Percentiles rank a stretch among this genome's conserved stretches.
These are phyloP conservation scores for Setaria viridis DNA, from an alignment of 202 grass and related monocot genomes.

Conservation along the genomic window DNA sequence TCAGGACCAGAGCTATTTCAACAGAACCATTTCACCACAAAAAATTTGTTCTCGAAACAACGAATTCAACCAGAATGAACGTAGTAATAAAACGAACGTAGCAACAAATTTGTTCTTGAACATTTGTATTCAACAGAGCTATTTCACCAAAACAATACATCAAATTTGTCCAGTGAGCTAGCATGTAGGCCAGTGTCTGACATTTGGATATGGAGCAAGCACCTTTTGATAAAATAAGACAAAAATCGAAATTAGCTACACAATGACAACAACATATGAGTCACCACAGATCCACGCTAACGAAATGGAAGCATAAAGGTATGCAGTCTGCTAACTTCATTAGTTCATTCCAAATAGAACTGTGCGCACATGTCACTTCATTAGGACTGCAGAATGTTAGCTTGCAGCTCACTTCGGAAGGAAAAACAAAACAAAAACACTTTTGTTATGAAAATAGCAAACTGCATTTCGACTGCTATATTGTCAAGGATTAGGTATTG, in stretches of 20 bases:
- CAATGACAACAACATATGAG: slow-evolving; percentile 18
- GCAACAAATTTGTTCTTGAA: too few relatives aligned
- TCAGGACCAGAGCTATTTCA: too few relatives aligned
- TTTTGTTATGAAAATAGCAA: neutral
- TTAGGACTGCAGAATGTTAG: neutral
- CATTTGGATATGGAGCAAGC: slow-evolving; percentile 14
- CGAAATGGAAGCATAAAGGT: slow-evolving; percentile 14
- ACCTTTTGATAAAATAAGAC: neutral
- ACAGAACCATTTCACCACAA: too few relatives aligned
- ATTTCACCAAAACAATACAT: too few relatives aligned
- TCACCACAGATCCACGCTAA: neutral
- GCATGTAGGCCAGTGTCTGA: neutral
- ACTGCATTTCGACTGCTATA: neutral
- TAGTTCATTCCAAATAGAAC: neutral
- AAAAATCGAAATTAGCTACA: slow-evolving; percentile 10
- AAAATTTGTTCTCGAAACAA: too few relatives aligned
- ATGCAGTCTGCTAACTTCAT: neutral
- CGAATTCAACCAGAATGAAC: too few relatives aligned
- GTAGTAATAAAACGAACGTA: too few relatives aligned
- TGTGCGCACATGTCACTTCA: neutral
- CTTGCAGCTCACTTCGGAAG: neutral
- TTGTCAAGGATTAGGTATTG: too few relatives aligned
- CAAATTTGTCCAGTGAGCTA: neutral
- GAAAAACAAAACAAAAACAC: neutral
- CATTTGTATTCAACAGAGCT: too few relatives aligned